Evolutionary conservation across 2,329 filamentous ascomycete species (phyloP).

Genomic region (Aspergillus fijiensis): DNA sequence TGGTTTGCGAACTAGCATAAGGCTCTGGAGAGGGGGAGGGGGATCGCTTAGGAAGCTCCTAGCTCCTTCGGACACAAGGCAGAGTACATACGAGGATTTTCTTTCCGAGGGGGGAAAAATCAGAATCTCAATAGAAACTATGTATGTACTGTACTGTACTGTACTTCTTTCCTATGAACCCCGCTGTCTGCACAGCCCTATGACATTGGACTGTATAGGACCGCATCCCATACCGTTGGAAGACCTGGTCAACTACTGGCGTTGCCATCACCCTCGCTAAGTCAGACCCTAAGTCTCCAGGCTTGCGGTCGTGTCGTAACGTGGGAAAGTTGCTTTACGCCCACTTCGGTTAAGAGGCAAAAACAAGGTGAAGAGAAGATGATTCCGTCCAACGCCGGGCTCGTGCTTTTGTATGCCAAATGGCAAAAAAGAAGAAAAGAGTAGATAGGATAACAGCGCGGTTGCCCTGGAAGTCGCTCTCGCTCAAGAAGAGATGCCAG

Average conservation of each 20-base stretch:
- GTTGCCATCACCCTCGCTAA: neutral
- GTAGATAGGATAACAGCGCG: slow-evolving; percentile 13
- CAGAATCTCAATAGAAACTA: neutral
- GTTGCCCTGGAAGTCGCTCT: slow-evolving; percentile 6
- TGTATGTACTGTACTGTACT: neutral
- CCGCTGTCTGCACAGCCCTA: neutral
- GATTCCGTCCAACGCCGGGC: slow-evolving; percentile 17
- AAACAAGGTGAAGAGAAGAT: slow-evolving; percentile 1
- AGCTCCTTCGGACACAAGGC: neutral
- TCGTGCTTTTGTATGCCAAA: slow-evolving; percentile 22
- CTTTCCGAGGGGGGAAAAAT: no score
- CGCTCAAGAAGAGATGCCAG: slow-evolving; percentile 10
- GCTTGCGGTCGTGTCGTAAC: slow-evolving; percentile 14
- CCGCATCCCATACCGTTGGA: neutral
- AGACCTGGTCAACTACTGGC: neutral
- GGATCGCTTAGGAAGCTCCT: neutral
- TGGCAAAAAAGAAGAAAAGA: slow-evolving; percentile 17
- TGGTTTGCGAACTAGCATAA: no score
- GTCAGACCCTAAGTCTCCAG: neutral
- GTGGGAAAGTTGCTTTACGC: slow-evolving; percentile 20
- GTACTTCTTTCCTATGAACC: neutral
- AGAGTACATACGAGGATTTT: neutral
- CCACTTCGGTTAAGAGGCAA: slow-evolving; percentile 8
- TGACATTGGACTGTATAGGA: neutral
- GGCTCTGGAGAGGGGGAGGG: no score